Base-by-base conservation (phyloP, 1,284 basidiomycete genomes). In the Cryptococcus amylolentus region DNA sequence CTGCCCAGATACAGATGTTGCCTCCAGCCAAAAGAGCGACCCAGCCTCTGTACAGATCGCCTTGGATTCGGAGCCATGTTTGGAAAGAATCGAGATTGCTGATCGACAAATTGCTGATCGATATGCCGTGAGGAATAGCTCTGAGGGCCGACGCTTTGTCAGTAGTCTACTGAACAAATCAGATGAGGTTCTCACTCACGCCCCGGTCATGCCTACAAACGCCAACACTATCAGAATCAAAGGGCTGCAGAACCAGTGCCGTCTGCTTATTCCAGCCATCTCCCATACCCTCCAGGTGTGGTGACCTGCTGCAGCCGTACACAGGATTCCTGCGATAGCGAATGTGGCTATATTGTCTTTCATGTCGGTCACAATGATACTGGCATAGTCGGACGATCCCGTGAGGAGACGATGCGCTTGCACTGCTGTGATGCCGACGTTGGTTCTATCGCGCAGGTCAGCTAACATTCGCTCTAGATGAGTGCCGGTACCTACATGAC, bases 371-470 rank as follows among this genome's bases (percentile, higher is more conserved):
- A 37, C 35, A 7, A 50, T 12, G 26, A 47, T 46, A 43, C 14
- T 8, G 5, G 39, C 10, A 38, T 46, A 48, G 49, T 49, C 18
- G 16, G 10, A 20, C 8, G 42, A 49, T 38, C 27, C 23, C 20
- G 45, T 23, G 14, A 44, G 31, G 8, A 56, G 39, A 16, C 50
- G 38, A 38, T 52, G 51, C 10, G 39, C 47, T n/a, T 56, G 55
- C 41, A 43, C 38, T 5, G 39, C n/a, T 7, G 50, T 31, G 5
- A 56, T 13, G 16, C 50, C 45, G 10, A 56, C 47, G 41, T 28
- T 18, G 8, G 23, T 37, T 42, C 55, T 56, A 41, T 23, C n/a
- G n/a, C 16, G 18, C 38, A 10, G 31, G 31, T 40, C 16, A 51
- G 13, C 18, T 39, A 26, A 23, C n/a, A 20, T 8, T 9, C 40